phyloP scores from a whole-genome alignment of 2,329 filamentous ascomycete species.

The Ascosphaera pollenicola region DNA sequence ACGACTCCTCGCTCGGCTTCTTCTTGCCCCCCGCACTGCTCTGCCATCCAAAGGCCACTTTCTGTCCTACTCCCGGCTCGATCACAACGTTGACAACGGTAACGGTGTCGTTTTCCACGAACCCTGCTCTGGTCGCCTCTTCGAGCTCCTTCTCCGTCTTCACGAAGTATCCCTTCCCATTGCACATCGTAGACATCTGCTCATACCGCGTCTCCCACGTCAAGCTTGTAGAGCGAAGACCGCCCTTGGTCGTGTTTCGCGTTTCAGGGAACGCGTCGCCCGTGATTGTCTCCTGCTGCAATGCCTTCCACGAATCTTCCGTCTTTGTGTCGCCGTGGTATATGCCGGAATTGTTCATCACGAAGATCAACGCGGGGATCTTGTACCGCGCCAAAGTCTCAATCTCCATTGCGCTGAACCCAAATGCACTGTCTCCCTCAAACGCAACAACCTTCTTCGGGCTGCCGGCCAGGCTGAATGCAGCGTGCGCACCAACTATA shows the following conservation, averaged over 20 bases:
- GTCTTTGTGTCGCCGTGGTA: conserved; percentile 24
- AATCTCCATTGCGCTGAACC: conserved; percentile 32
- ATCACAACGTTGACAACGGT: conserved; percentile 34
- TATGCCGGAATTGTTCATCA: conserved; percentile 33
- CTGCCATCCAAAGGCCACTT: conserved; percentile 17
- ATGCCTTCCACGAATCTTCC: conserved; percentile 21
- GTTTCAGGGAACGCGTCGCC: conserved; percentile 9
- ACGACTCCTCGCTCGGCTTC: conserved; percentile 2
- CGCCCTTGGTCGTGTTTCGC: conserved; percentile 9
- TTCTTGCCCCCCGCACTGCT: conserved; percentile 8
- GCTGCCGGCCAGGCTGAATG: conserved; percentile 25
- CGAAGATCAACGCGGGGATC: conserved; percentile 32
- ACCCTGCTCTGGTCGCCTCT: conserved; percentile 28
- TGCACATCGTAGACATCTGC: conserved; percentile 31
- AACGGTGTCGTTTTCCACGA: conserved; percentile 21
- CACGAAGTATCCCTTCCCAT: conserved; percentile 30
- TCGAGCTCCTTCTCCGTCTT: conserved; percentile 29
- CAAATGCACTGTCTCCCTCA: conserved; percentile 34
- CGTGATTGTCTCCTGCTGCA: conserved; percentile 20
- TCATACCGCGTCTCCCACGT: conserved; percentile 34
- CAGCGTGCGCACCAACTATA: conserved; percentile 32
- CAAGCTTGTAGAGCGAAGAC: conserved; percentile 27
- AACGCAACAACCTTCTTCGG: conserved; percentile 33
- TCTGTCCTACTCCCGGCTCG: conserved; percentile 25
- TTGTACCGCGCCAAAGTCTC: conserved; percentile 33